phyloP scores from a whole-genome alignment of 1,284 basidiomycete genomes.

The Microbotryum scabiosae region DNA sequence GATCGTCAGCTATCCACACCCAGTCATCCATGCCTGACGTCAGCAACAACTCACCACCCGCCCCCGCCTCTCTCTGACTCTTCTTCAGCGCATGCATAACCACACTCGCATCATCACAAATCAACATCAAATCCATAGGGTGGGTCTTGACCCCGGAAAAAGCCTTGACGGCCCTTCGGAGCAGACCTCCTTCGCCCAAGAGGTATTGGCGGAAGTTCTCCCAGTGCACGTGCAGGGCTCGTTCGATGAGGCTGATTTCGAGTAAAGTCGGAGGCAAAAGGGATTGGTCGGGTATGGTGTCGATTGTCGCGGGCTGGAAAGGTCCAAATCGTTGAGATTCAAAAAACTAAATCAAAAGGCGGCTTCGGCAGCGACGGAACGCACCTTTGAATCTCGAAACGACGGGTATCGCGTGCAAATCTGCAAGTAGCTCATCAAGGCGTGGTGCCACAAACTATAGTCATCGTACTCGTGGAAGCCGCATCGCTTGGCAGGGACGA shows the following conservation, averaged over 20 bases:
- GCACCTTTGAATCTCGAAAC: conserved; percentile 16
- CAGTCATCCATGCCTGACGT: not conserved
- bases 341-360: not conserved
- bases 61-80: conserved; percentile 9
- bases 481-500: conserved; percentile 11
- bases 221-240: conserved; percentile 15
- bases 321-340: not conserved
- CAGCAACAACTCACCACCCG: not conserved
- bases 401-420: conserved; percentile 22
- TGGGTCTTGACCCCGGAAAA: conserved; percentile 15
- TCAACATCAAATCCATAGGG: conserved; percentile 12
- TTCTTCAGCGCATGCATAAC: conserved; percentile 15
- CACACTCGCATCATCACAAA: conserved; percentile 25
- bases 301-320: conserved; percentile 14
- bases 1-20: not conserved
- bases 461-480: conserved; percentile 20
- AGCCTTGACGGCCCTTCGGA: conserved; percentile 19
- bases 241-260: conserved; percentile 20
- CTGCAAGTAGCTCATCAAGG: conserved; percentile 24
- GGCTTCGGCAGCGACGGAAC: not conserved
- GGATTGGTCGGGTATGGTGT: conserved; percentile 17
- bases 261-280: conserved; percentile 12
- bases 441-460: conserved; percentile 19
- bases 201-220: conserved; percentile 18
- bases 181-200: conserved; percentile 12